Percentiles rank a stretch among this genome's conserved stretches.
Conservation (phyloP, 306 rosid species). For the Mucuna pruriens region DNA sequence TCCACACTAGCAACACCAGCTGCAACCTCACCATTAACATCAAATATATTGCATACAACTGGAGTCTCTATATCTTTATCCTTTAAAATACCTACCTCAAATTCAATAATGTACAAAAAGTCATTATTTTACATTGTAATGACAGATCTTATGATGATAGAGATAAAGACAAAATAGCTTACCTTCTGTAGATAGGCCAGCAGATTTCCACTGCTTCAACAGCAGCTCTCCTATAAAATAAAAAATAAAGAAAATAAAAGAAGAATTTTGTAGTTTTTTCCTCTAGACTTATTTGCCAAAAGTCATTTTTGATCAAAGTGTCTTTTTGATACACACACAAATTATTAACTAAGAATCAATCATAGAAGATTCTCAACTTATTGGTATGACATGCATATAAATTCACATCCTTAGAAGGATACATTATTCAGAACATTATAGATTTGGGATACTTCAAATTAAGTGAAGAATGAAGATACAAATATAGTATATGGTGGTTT, state of each 20-base stretch:
- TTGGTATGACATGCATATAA: not conserved
- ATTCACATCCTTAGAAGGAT: slow-evolving; percentile 23
- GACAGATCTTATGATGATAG: slow-evolving; percentile 3
- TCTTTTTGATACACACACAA: slow-evolving; percentile 9
- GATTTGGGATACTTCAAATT: not conserved
- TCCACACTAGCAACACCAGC: slow-evolving; percentile 88
- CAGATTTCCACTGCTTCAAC: slow-evolving; percentile 78
- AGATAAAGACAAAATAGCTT: slow-evolving; percentile 15
- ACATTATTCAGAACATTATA: not conserved
- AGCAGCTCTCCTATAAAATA: slow-evolving; percentile 64
- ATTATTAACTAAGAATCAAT: not conserved
- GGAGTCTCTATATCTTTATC: slow-evolving; percentile 71
- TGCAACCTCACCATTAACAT: slow-evolving; percentile 73
- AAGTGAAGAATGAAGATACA: not conserved
- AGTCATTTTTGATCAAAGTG: slow-evolving; percentile 22
- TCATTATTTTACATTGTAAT: not conserved
- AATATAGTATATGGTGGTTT: not conserved
- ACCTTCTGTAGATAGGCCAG: slow-evolving; percentile 77
- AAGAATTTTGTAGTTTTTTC: slow-evolving; percentile 13
- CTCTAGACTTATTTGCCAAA: slow-evolving; percentile 7
- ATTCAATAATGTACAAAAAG: slow-evolving; percentile 24
- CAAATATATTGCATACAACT: slow-evolving; percentile 80
- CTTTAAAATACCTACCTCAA: slow-evolving; percentile 73
- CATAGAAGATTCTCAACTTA: not conserved
- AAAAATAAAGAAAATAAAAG: slow-evolving; percentile 1